A percentile compares a stretch with the other conserved stretches of the same genome.
These are phyloP conservation scores for Monosporascus sp. DNA, from an alignment of 2,329 filamentous ascomycete genomes.

Conservation along the genomic window DNA sequence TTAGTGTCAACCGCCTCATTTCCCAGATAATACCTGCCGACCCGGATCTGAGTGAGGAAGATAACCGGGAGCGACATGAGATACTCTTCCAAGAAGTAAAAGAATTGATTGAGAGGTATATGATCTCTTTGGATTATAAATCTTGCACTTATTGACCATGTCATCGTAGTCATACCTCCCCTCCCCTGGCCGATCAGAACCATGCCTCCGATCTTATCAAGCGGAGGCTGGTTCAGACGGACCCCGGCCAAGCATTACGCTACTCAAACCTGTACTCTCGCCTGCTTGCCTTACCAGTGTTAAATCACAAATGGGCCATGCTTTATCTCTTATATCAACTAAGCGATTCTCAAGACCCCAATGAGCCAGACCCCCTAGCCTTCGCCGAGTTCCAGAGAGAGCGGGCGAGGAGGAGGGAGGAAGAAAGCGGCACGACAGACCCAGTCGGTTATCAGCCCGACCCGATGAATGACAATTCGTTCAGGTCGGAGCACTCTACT, in stretches of 20 bases:
- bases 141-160: constrained; percentile 2
- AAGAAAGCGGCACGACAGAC: constrained; percentile 3
- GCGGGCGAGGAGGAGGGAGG: constrained; percentile 13
- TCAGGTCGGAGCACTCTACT: constrained; percentile 8
- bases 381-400: constrained; percentile 27
- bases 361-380: constrained; percentile 36
- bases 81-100: constrained; percentile 50
- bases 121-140: background rate
- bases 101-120: constrained; percentile 47
- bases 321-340: constrained; percentile 85
- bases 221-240: constrained; percentile 74
- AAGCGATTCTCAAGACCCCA: constrained; percentile 60
- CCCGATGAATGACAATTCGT: constrained; percentile 9
- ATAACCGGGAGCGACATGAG: constrained; percentile 64
- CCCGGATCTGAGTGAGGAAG: constrained; percentile 61
- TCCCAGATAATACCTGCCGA: constrained; percentile 65
- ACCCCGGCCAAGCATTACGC: constrained; percentile 70
- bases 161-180: constrained; percentile 39
- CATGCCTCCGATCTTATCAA: constrained; percentile 92
- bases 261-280: constrained; percentile 90
- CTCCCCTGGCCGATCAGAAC: constrained; percentile 68
- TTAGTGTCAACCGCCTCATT: constrained; percentile 75
- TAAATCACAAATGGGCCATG: constrained; percentile 96
- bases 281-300: constrained; percentile 81
- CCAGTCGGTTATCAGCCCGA: constrained; percentile 6